Evolutionary conservation across 176 grass and related monocot species (phyloP).

Genomic region (Chrysopogon serrulatus): DNA sequence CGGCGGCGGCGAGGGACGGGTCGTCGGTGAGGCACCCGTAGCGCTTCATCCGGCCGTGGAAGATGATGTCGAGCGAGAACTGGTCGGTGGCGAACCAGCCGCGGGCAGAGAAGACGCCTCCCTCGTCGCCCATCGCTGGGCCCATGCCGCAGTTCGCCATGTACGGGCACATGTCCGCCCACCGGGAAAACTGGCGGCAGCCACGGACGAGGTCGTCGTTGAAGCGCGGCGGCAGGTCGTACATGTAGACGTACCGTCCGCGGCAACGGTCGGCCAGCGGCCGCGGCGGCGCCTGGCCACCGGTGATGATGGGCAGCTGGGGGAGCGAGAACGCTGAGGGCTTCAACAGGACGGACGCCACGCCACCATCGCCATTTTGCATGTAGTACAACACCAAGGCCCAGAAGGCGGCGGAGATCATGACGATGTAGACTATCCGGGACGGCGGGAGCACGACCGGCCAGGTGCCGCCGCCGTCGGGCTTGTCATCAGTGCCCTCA

Average conservation of each 20-base stretch:
- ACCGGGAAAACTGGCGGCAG: slow-evolving; percentile 5
- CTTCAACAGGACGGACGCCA: neutral
- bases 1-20: too few relatives aligned
- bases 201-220: slow-evolving; percentile 40
- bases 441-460: too few relatives aligned
- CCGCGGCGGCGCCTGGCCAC: neutral
- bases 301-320: neutral
- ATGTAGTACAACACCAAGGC: too few relatives aligned
- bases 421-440: too few relatives aligned
- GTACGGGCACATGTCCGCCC: slow-evolving; percentile 41
- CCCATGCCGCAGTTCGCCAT: slow-evolving; percentile 44
- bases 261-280: neutral
- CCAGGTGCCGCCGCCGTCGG: neutral
- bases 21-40: too few relatives aligned
- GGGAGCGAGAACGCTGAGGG: neutral
- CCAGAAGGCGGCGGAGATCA: too few relatives aligned
- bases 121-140: neutral
- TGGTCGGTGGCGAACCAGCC: slow-evolving; percentile 40
- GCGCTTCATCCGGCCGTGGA: slow-evolving; percentile 30
- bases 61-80: slow-evolving; percentile 39
- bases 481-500: too few relatives aligned
- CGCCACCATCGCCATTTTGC: too few relatives aligned
- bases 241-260: slow-evolving; percentile 47
- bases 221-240: slow-evolving; percentile 51
- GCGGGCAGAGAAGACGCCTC: neutral